phyloP scores from a whole-genome alignment of 129 eudicot genomes.

The Centaurea solstitialis region DNA sequence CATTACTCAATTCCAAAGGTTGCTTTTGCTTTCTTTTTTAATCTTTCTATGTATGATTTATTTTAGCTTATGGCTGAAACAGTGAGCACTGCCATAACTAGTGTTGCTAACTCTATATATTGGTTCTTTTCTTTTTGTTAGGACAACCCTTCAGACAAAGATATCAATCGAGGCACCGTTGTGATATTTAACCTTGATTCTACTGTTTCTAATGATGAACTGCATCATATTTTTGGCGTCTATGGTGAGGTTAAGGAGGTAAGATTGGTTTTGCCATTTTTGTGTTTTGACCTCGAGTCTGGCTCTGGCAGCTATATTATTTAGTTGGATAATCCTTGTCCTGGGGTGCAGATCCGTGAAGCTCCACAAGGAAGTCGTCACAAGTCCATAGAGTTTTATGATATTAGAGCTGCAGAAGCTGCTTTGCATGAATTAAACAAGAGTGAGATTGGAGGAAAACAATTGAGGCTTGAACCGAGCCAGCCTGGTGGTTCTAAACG shows the following conservation, averaged over 20 bases:
- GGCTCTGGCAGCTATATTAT: not conserved
- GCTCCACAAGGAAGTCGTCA: slow-evolving; percentile 58
- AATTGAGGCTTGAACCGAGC: slow-evolving; percentile 61
- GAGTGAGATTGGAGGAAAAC: slow-evolving; percentile 70
- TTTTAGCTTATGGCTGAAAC: not conserved
- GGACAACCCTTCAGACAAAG: slow-evolving; percentile 74
- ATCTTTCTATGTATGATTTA: slow-evolving; percentile 13
- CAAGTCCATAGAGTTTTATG: slow-evolving; percentile 78
- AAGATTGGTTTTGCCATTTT: slow-evolving; percentile 16
- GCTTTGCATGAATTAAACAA: slow-evolving; percentile 75
- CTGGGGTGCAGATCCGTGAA: slow-evolving; percentile 67
- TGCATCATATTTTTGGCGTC: slow-evolving; percentile 64
- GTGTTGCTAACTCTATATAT: slow-evolving; percentile 7
- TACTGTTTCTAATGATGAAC: slow-evolving; percentile 70
- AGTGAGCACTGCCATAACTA: not conserved
- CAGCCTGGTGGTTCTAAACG: slow-evolving; percentile 56
- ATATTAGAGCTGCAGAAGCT: slow-evolving; percentile 83
- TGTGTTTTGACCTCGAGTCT: slow-evolving; percentile 4
- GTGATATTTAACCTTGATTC: slow-evolving; percentile 71
- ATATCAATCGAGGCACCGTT: slow-evolving; percentile 76
- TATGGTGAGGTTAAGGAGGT: slow-evolving; percentile 98
- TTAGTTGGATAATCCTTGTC: slow-evolving; percentile 11
- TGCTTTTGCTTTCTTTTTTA: slow-evolving; percentile 8
- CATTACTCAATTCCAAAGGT: slow-evolving; percentile 94
- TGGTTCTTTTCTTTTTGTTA: slow-evolving; percentile 23